These are phyloP conservation scores for Capsella rubella DNA, from an alignment of 441 rosid genomes.

Conservation along the genomic window DNA sequence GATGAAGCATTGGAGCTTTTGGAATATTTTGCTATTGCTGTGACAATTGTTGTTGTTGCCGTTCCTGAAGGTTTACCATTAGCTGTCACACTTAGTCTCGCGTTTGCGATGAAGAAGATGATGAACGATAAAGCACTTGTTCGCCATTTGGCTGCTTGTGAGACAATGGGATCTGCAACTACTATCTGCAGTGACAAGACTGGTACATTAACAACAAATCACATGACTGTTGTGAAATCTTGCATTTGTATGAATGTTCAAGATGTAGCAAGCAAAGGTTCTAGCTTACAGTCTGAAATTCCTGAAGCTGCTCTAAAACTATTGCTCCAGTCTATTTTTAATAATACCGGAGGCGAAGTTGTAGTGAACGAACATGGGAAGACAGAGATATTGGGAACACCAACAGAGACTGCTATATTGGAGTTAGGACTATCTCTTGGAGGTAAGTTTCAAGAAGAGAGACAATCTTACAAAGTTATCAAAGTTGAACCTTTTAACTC, in stretches of 20 bases:
- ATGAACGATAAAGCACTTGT: constrained; percentile 83
- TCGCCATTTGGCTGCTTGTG: constrained; percentile 74
- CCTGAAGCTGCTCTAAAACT: constrained; percentile 61
- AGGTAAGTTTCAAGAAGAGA: constrained; percentile 69
- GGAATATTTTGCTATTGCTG: constrained; percentile 75
- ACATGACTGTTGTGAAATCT: constrained; percentile 75
- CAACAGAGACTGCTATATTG: constrained; percentile 75
- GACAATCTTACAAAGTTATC: constrained; percentile 55
- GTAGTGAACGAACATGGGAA: constrained; percentile 64
- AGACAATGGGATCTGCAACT: constrained; percentile 82
- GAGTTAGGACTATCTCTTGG: constrained; percentile 84
- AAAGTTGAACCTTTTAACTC: constrained; percentile 87
- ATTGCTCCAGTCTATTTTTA: constrained; percentile 77
- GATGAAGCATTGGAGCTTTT: constrained; percentile 64
- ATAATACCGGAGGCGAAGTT: constrained; percentile 84
- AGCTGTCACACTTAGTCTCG: constrained; percentile 75
- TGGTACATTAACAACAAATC: constrained; percentile 77
- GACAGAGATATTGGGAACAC: constrained; percentile 77
- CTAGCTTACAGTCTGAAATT: constrained; percentile 57
- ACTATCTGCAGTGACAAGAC: constrained; percentile 76
- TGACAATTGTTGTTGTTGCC: constrained; percentile 78
- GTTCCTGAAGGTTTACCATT: constrained; percentile 81
- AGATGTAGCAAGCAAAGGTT: constrained; percentile 53
- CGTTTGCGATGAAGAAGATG: constrained; percentile 85
- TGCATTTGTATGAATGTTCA: constrained; percentile 65